A percentile compares a stretch with the other conserved stretches of the same genome.
phyloP scores from a whole-genome alignment of 176 grass and related monocot species.

The Zoysia pacifica region DNA sequence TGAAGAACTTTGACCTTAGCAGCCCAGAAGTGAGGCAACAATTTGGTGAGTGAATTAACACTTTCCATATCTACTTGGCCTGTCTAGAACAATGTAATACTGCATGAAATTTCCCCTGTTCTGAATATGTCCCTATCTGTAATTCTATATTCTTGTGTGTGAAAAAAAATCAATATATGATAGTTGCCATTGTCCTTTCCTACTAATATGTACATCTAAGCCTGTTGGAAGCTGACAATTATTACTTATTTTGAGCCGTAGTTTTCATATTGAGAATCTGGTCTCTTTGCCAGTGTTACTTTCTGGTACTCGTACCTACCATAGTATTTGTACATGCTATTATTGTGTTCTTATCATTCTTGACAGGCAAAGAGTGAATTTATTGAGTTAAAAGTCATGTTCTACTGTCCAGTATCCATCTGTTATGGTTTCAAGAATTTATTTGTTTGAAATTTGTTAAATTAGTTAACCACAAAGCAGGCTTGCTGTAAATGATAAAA shows the following conservation, averaged over 20 bases:
- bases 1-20: slow-evolving; percentile 97
- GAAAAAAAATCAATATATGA: too few relatives aligned
- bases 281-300: slow-evolving; percentile 8
- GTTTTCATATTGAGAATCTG: not conserved
- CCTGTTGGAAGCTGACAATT: not conserved
- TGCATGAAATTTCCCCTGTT: not conserved
- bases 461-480: not conserved
- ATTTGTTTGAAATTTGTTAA: not conserved
- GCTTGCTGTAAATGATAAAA: not conserved
- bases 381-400: not conserved
- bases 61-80: not conserved
- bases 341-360: not conserved
- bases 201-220: not conserved
- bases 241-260: not conserved
- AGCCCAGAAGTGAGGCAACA: slow-evolving; percentile 92
- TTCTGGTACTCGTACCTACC: slow-evolving; percentile 2
- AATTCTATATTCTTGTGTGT: too few relatives aligned
- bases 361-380: slow-evolving; percentile 11
- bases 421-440: not conserved
- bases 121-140: not conserved
- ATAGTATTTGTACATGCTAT: slow-evolving; percentile 3
- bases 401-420: not conserved
- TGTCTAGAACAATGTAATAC: slow-evolving; percentile 1
- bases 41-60: slow-evolving; percentile 76
- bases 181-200: not conserved